Evolutionary conservation across 2,329 filamentous ascomycete genomes (phyloP).

Genomic region (Aspergillus latus): DNA sequence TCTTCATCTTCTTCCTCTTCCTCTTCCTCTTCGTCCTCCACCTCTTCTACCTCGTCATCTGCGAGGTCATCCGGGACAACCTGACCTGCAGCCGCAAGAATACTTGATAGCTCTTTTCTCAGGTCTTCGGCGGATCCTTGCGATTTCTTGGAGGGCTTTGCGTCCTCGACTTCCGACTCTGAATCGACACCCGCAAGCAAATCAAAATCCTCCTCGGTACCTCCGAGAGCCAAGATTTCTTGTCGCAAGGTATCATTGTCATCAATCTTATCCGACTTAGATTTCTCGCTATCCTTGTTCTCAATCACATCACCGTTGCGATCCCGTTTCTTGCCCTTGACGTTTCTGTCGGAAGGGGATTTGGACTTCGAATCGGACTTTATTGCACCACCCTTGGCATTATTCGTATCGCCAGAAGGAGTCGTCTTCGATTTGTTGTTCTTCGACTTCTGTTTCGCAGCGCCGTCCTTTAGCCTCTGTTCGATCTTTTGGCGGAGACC

Average conservation of each 20-base stretch:
- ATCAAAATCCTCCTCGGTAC: slow-evolving; percentile 51
- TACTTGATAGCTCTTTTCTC: slow-evolving; percentile 41
- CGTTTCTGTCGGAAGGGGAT: slow-evolving; percentile 25
- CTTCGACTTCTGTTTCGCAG: slow-evolving; percentile 33
- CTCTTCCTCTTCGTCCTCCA: slow-evolving; percentile 43
- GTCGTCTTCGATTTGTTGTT: slow-evolving; percentile 28
- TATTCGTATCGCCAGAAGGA: slow-evolving; percentile 24
- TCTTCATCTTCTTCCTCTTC: slow-evolving; percentile 37
- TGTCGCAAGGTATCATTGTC: slow-evolving; percentile 38
- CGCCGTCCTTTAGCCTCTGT: slow-evolving; percentile 38
- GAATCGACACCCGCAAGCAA: slow-evolving; percentile 47
- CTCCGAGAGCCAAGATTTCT: slow-evolving; percentile 49
- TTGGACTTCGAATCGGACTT: slow-evolving; percentile 23
- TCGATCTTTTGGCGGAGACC: slow-evolving; percentile 45
- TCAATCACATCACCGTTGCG: slow-evolving; percentile 48
- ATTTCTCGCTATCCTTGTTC: slow-evolving; percentile 25
- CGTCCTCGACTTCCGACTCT: slow-evolving; percentile 49
- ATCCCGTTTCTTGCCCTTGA: slow-evolving; percentile 47
- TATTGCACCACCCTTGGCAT: slow-evolving; percentile 14
- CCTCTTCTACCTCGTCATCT: slow-evolving; percentile 32
- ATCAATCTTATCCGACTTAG: slow-evolving; percentile 22
- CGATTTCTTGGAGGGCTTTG: slow-evolving; percentile 29
- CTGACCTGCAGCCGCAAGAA: slow-evolving; percentile 38
- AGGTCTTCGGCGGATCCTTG: slow-evolving; percentile 36
- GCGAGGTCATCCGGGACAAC: slow-evolving; percentile 37